Evolutionary conservation across 2,329 filamentous ascomycete genomes (phyloP), one percentile per base, ranked within the genome.

Genomic region (Alternaria alternata): DNA sequence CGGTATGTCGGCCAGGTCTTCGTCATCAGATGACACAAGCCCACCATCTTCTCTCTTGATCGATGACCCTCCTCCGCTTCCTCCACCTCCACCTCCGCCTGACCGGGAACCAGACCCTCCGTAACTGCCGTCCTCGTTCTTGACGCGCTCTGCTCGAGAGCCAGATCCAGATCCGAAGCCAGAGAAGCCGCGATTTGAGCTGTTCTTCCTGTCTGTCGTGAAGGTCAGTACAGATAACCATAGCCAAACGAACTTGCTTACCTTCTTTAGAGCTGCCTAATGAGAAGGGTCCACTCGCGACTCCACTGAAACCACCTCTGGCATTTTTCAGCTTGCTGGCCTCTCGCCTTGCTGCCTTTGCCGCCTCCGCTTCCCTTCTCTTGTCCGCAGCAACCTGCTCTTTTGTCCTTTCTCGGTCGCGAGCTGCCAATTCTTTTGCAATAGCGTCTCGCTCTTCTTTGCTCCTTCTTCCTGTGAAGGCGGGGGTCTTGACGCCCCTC

Each of bases 21-120:
- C 84, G 48, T 84, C 83, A 34, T 82, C 83, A 24, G 81, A 82
- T 11, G 81, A 82, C 7, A 81, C 77, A 54, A 81, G 78, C 18
- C 77, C 81, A 9, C 79, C 79, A 56, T 81, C 67, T 61, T 77
- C 68, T 38, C 67, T 66, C 51, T 73, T 73, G 54, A 69, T 63
- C 5, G 63, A 70, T 8, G 67, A 34, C 39, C 63, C 49, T 7
- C 54, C 52, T 42, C 64, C 65, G 11, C 63, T 59, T 20, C 66
- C 66, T 0, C 54, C 53, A 44, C 63, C 48, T 18, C 55, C 49
- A 9, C 56, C 49, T 11, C 63, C 64, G 12, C 57, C 56, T 42
- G 68, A 68, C 36, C 66, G 63, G 43, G 51, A 39, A 28, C 63
- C 53, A 18, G 68, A 55, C 14, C 66, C 68, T 38, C 59, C 61